These are phyloP conservation scores for Adansonia madagascariensis DNA, from an alignment of 441 rosid species.

Conservation along the genomic window DNA sequence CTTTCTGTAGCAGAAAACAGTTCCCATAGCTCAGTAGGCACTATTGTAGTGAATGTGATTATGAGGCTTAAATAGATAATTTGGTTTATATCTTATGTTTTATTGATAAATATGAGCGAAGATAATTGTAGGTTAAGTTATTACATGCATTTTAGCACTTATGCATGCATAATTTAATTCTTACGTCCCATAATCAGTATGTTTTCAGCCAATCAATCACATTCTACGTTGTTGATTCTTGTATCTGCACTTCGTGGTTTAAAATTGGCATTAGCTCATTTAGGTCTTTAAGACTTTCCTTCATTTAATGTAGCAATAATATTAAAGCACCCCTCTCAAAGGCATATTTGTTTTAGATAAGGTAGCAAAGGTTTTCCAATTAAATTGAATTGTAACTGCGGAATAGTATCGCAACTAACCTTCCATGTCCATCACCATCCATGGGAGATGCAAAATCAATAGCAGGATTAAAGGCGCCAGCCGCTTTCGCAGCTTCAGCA, in stretches of 20 bases:
- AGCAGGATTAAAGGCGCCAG: conserved; percentile 85
- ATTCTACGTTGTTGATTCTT: background rate
- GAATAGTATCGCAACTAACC: conserved; percentile 48
- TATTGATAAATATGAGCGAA: background rate
- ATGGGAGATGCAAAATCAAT: conserved; percentile 90
- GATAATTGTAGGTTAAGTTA: background rate
- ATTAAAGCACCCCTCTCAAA: conserved; percentile 12
- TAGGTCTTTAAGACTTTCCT: conserved; percentile 11
- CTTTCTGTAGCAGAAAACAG: background rate
- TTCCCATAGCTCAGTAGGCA: background rate
- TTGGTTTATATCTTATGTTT: background rate
- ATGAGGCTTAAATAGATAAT: background rate
- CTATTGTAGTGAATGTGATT: background rate
- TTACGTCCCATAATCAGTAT: background rate
- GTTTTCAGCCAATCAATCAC: conserved; percentile 3
- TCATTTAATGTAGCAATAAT: background rate
- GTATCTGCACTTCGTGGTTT: background rate
- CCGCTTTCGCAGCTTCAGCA: conserved; percentile 93
- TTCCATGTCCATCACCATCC: conserved; percentile 99
- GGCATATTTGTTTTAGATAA: background rate
- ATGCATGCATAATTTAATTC: background rate
- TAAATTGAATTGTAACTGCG: conserved; percentile 1
- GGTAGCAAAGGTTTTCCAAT: conserved; percentile 3
- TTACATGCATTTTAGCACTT: conserved; percentile 5
- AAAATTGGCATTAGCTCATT: background rate